A percentile compares a stretch with the other conserved stretches of the same genome.
phyloP scores from a whole-genome alignment of 2,329 filamentous ascomycete species.

The Pseudodiploospora longispora region DNA sequence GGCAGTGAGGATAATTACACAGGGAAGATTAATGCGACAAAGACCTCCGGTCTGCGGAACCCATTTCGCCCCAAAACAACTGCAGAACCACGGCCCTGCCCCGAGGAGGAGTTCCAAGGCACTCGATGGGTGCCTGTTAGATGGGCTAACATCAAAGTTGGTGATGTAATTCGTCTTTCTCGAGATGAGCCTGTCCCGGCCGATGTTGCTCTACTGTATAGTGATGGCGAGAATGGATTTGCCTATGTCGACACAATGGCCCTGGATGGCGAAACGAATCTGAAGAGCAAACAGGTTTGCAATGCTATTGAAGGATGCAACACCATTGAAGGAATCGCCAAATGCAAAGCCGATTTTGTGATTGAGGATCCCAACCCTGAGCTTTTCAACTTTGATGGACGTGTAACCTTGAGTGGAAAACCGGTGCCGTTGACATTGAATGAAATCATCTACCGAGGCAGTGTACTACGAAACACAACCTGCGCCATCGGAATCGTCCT shows the following conservation, averaged over 20 bases:
- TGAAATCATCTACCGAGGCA: slow-evolving; percentile 81
- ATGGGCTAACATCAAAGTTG: slow-evolving; percentile 42
- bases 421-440: slow-evolving; percentile 65
- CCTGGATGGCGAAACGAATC: slow-evolving; percentile 72
- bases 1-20: slow-evolving; percentile 28
- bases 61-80: slow-evolving; percentile 24
- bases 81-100: slow-evolving; percentile 19
- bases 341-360: slow-evolving; percentile 54
- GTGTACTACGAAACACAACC: slow-evolving; percentile 72
- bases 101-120: slow-evolving; percentile 54
- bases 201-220: slow-evolving; percentile 72
- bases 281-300: slow-evolving; percentile 67
- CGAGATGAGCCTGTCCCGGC: slow-evolving; percentile 77
- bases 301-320: slow-evolving; percentile 51
- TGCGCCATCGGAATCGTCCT: slow-evolving; percentile 69
- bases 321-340: slow-evolving; percentile 44
- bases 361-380: slow-evolving; percentile 72
- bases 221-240: slow-evolving; percentile 66
- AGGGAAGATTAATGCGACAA: slow-evolving; percentile 16
- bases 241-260: slow-evolving; percentile 85
- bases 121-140: slow-evolving; percentile 42
- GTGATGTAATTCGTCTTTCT: slow-evolving; percentile 39
- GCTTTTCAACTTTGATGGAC: slow-evolving; percentile 69
- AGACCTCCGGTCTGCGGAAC: slow-evolving; percentile 20
- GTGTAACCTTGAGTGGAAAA: slow-evolving; percentile 49